Evolutionary conservation across 2,329 filamentous ascomycete genomes (phyloP).

Genomic region (Claviceps sp.): DNA sequence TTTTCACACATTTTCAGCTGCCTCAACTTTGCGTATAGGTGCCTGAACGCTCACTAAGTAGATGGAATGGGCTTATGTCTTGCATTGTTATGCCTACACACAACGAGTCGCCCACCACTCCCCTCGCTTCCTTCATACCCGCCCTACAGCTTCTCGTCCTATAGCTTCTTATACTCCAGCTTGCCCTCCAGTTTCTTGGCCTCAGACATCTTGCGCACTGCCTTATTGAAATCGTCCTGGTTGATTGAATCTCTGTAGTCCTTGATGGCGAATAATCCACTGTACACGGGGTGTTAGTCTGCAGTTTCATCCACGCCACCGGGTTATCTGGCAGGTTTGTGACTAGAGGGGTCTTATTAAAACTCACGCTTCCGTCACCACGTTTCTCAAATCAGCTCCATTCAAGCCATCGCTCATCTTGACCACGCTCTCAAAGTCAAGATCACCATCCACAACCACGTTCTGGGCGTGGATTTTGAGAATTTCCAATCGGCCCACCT

Average conservation of each 20-base stretch:
- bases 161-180: constrained; percentile 93
- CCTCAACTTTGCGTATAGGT: too few relatives aligned
- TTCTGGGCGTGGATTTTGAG: constrained; percentile 89
- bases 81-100: too few relatives aligned
- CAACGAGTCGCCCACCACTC: too few relatives aligned
- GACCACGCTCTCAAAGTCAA: constrained; percentile 97
- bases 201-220: constrained; percentile 92
- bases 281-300: constrained; percentile 20
- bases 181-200: constrained; percentile 98
- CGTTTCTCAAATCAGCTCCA: constrained; percentile 91
- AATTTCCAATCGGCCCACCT: constrained; percentile 91
- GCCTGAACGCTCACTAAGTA: too few relatives aligned
- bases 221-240: constrained; percentile 99
- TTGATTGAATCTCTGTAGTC: constrained; percentile 92
- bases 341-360: neutral
- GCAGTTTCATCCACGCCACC: neutral
- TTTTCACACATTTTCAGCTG: too few relatives aligned
- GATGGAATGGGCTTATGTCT: too few relatives aligned
- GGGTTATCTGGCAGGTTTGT: too few relatives aligned
- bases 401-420: constrained; percentile 99
- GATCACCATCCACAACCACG: constrained; percentile 82
- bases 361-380: constrained; percentile 93
- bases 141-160: constrained; percentile 15
- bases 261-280: constrained; percentile 94
- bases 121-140: neutral